phyloP scores from a whole-genome alignment of 768 basidiomycete genomes.

The Lactifluus pinguis region DNA sequence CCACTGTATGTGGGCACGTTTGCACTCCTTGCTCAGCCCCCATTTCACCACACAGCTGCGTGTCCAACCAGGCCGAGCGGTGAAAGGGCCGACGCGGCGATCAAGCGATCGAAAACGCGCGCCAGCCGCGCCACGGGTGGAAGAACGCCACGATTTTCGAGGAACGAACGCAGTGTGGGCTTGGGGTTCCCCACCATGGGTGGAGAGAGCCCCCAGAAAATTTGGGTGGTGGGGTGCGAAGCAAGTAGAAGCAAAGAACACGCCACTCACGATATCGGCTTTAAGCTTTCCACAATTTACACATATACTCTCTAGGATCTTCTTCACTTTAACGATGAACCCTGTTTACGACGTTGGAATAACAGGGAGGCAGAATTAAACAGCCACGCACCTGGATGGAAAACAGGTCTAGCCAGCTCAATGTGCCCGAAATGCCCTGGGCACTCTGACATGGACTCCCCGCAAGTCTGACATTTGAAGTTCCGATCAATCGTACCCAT shows the following conservation, averaged over 20 bases:
- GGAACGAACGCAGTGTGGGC: constrained; percentile 72
- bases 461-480: constrained; percentile 99
- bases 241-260: constrained; percentile 77
- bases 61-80: constrained; percentile 75
- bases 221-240: constrained; percentile 88
- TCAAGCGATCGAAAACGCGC: constrained; percentile 94
- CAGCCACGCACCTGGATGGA: constrained; percentile 74
- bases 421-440: constrained; percentile 99
- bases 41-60: constrained; percentile 91
- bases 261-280: constrained; percentile 89
- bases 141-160: constrained; percentile 79
- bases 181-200: constrained; percentile 86
- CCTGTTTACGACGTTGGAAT: constrained; percentile 35
- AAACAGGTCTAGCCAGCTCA: constrained; percentile 93
- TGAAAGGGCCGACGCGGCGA: constrained; percentile 70
- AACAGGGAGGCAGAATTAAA: neutral
- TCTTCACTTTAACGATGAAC: constrained; percentile 98
- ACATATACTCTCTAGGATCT: constrained; percentile 98
- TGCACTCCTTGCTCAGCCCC: constrained; percentile 96
- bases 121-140: constrained; percentile 63
- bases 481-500: constrained; percentile 98
- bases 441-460: constrained; percentile 99
- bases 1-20: constrained; percentile 27
- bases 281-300: constrained; percentile 98
- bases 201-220: constrained; percentile 99